phyloP scores from a whole-genome alignment of 192 early-diverging fungal genomes.

The Rhizoclosmatium globosum region DNA sequence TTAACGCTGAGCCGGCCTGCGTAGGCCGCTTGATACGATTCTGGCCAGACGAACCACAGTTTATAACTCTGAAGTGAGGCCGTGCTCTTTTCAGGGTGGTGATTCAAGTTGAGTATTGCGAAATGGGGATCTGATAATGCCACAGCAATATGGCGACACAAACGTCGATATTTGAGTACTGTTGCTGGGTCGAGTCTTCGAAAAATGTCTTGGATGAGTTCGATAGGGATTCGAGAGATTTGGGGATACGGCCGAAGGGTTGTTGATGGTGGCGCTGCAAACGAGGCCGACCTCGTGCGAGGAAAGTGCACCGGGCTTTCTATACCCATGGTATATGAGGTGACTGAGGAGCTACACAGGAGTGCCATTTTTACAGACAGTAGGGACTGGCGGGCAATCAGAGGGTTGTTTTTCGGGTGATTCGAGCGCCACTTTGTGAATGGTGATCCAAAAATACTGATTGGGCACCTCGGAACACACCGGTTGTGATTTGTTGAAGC shows the following conservation, averaged over 20 bases:
- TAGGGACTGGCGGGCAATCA: too few relatives aligned
- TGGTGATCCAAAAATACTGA: too few relatives aligned
- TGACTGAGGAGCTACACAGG: too few relatives aligned
- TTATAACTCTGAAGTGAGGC: not conserved
- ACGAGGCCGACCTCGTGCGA: too few relatives aligned
- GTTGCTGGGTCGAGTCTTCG: not conserved
- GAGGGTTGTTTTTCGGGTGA: too few relatives aligned
- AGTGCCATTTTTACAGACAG: too few relatives aligned
- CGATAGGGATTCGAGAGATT: not conserved
- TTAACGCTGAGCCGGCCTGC: not conserved
- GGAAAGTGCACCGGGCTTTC: too few relatives aligned
- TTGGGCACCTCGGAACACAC: too few relatives aligned
- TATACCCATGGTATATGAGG: too few relatives aligned
- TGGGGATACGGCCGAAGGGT: not conserved
- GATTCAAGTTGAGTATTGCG: not conserved
- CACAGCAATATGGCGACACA: not conserved
- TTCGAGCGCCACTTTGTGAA: too few relatives aligned
- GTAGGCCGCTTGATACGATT: not conserved
- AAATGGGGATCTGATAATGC: not conserved
- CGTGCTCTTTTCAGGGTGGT: not conserved
- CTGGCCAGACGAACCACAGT: slow-evolving; percentile 1
- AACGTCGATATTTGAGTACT: not conserved
- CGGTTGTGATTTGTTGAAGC: too few relatives aligned
- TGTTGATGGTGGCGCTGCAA: not conserved
- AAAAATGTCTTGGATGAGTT: slow-evolving; percentile 4